These are phyloP conservation scores for Chondrostereum purpureum DNA, from an alignment of 1,284 basidiomycete species.

Conservation along the genomic window DNA sequence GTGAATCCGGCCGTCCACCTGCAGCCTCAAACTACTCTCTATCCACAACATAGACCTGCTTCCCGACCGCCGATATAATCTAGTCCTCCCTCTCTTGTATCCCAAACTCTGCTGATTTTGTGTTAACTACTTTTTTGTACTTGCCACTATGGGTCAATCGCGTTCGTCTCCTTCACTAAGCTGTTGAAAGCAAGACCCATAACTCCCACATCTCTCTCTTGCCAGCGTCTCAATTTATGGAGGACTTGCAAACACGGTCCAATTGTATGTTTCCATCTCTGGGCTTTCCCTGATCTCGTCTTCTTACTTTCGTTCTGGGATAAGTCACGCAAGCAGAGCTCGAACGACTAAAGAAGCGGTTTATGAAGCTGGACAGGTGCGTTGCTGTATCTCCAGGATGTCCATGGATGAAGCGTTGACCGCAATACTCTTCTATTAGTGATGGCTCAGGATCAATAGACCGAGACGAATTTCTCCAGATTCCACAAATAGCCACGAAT, in stretches of 20 bases:
- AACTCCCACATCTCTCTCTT: constrained; percentile 3
- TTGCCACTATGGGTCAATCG: constrained; percentile 46
- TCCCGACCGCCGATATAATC: no score
- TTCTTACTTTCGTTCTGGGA: constrained; percentile 4
- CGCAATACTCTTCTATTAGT: constrained; percentile 29
- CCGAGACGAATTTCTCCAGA: constrained; percentile 97
- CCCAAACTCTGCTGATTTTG: no score
- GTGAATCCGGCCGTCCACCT: no score
- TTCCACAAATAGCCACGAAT: constrained; percentile 98
- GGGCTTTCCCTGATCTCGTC: constrained; percentile 2
- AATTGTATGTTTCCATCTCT: constrained; percentile 62
- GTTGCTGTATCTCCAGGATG: constrained; percentile 11
- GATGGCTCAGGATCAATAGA: constrained; percentile 98
- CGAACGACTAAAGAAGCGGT: constrained; percentile 94
- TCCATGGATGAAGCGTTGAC: not conserved
- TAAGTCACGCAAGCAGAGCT: constrained; percentile 88
- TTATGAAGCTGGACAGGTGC: constrained; percentile 96
- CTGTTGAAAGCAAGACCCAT: no score
- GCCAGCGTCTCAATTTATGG: constrained; percentile 84
- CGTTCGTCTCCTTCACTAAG: constrained; percentile 40
- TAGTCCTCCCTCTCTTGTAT: no score
- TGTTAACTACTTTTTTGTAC: not conserved
- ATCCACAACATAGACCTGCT: no score
- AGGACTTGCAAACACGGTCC: constrained; percentile 88
- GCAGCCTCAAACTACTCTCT: no score